Conservation (phyloP, 2,329 filamentous ascomycete species). For the Colletotrichum sp. region DNA sequence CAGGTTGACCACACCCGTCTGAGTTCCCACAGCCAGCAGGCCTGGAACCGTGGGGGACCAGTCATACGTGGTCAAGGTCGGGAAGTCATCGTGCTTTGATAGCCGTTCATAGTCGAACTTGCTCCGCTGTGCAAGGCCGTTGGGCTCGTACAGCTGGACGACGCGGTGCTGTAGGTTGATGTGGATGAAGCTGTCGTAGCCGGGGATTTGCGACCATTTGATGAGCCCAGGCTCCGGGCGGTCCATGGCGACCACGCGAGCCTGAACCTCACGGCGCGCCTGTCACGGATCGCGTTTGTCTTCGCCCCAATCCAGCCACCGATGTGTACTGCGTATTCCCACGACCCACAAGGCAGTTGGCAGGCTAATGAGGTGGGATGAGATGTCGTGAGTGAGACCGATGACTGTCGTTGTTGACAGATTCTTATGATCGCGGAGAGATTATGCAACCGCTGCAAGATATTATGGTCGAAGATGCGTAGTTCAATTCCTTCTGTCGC, state of each 20-base stretch:
- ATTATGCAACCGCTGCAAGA: not conserved
- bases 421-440: not conserved
- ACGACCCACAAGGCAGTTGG: not conserved
- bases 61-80: conserved; percentile 68
- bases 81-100: conserved; percentile 66
- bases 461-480: not conserved
- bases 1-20: conserved; percentile 76
- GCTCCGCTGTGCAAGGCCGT: conserved; percentile 60
- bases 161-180: conserved; percentile 68
- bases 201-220: conserved; percentile 68
- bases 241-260: conserved; percentile 48
- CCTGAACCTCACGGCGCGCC: not conserved
- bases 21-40: conserved; percentile 76
- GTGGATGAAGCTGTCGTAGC: conserved; percentile 65
- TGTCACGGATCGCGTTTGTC: not conserved
- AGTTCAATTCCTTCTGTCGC: not conserved
- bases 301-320: not conserved
- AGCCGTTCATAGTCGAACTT: conserved; percentile 63
- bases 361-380: not conserved
- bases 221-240: conserved; percentile 67
- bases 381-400: not conserved
- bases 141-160: conserved; percentile 68
- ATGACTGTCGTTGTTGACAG: not conserved
- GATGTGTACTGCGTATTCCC: not conserved
- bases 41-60: conserved; percentile 68